A percentile compares a stretch with the other conserved stretches of the same genome.
Evolutionary conservation across 192 early-diverging fungal genomes (phyloP).

Genomic region (Podila minutissima): DNA sequence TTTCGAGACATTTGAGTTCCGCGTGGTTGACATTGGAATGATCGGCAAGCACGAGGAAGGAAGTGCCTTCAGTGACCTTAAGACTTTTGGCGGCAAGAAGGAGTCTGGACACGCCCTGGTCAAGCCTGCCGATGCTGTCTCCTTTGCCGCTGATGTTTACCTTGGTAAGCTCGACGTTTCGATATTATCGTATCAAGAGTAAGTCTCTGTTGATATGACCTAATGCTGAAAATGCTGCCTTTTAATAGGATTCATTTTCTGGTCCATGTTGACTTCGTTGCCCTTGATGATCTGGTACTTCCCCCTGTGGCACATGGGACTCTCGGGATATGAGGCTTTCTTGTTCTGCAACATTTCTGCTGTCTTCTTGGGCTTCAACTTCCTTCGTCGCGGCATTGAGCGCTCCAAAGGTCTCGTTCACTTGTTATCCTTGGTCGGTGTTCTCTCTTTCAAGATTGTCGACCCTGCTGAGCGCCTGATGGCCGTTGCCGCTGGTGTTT

Average conservation of each 20-base stretch:
- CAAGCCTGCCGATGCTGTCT: conserved; percentile 32
- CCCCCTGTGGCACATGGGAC: conserved; percentile 87
- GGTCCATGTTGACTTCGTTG: conserved; percentile 83
- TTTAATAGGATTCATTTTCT: conserved; percentile 73
- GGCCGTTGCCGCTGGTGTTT: conserved; percentile 65
- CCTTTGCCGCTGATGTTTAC: conserved; percentile 74
- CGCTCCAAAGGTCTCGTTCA: conserved; percentile 65
- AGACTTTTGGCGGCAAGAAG: conserved; percentile 40
- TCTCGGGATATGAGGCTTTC: conserved; percentile 82
- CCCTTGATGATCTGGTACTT: conserved; percentile 83
- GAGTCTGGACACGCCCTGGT: conserved; percentile 5
- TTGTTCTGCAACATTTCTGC: conserved; percentile 71
- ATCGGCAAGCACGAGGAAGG: conserved; percentile 16
- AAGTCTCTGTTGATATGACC: background rate
- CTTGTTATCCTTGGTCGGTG: conserved; percentile 66
- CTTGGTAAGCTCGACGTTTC: conserved; percentile 53
- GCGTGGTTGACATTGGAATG: conserved; percentile 53
- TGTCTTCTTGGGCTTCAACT: conserved; percentile 64
- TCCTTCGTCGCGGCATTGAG: conserved; percentile 61
- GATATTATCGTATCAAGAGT: background rate
- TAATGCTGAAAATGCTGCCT: background rate
- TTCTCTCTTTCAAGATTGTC: conserved; percentile 66
- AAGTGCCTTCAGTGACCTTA: conserved; percentile 26
- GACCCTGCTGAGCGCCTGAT: conserved; percentile 70
- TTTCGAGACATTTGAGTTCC: conserved; percentile 65